A percentile compares a stretch with the other conserved stretches of the same genome.
Evolutionary conservation across 2,329 filamentous ascomycete species (phyloP).

Genomic region (Chaetomium olivaceum): DNA sequence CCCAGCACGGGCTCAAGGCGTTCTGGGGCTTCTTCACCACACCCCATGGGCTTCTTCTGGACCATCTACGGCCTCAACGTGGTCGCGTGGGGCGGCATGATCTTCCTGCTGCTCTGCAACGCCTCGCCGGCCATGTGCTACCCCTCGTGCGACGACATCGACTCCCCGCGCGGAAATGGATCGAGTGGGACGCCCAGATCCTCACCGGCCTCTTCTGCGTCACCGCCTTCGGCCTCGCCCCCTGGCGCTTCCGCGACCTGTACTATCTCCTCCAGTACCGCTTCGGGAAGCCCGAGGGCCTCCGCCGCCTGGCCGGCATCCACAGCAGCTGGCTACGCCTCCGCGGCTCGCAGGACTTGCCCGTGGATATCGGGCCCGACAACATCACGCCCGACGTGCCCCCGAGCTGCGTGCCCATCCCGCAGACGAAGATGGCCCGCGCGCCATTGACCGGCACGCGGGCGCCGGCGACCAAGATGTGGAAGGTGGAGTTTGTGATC

Average conservation of each 20-base stretch:
- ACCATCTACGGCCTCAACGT: slow-evolving; percentile 80
- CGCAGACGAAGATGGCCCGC: slow-evolving; percentile 62
- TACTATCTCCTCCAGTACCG: slow-evolving; percentile 72
- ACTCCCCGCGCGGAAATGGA: slow-evolving; percentile 78
- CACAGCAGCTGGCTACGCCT: slow-evolving; percentile 76
- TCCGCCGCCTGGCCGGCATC: slow-evolving; percentile 71
- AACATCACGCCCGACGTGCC: slow-evolving; percentile 46
- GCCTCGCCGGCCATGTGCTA: slow-evolving; percentile 72
- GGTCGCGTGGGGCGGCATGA: slow-evolving; percentile 87
- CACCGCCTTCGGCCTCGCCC: slow-evolving; percentile 79
- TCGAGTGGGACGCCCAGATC: slow-evolving; percentile 83
- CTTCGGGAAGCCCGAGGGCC: slow-evolving; percentile 54
- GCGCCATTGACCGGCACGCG: slow-evolving; percentile 70
- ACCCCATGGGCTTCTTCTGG: slow-evolving; percentile 72
- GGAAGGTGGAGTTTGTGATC: slow-evolving; percentile 79
- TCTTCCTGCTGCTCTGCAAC: slow-evolving; percentile 81
- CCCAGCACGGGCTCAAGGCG: slow-evolving; percentile 56
- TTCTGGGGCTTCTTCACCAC: slow-evolving; percentile 76
- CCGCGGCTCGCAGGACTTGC: slow-evolving; percentile 62
- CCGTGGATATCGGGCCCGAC: slow-evolving; percentile 53
- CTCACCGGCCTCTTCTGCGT: slow-evolving; percentile 84
- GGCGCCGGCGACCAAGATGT: slow-evolving; percentile 65
- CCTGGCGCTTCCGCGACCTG: slow-evolving; percentile 80
- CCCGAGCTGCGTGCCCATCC: slow-evolving; percentile 60
- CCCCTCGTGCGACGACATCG: slow-evolving; percentile 67